phyloP scores from a whole-genome alignment of 2,329 filamentous ascomycete genomes.

The Colletotrichum horii region DNA sequence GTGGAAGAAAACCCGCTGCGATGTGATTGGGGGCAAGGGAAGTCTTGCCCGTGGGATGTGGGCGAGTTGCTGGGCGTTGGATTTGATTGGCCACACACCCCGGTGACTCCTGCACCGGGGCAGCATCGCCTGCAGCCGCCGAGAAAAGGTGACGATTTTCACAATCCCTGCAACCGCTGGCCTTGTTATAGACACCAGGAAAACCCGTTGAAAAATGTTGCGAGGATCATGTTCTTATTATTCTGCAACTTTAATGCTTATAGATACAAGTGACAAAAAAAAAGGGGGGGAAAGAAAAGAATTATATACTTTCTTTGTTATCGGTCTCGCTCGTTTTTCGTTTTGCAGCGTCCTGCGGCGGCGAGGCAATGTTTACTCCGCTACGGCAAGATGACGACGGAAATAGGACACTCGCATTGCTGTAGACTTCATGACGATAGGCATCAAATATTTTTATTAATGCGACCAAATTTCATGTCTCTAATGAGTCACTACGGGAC shows the following conservation, averaged over 20 bases:
- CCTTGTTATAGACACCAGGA: no score
- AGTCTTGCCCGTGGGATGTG: not conserved
- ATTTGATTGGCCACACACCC: not conserved
- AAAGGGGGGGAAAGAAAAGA: not conserved
- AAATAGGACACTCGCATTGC: not conserved
- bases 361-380: not conserved
- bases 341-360: not conserved
- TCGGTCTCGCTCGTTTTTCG: not conserved
- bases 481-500: not conserved
- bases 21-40: not conserved
- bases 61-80: not conserved
- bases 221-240: not conserved
- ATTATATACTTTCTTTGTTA: not conserved
- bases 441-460: no score
- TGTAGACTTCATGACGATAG: not conserved
- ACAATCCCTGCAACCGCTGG: no score
- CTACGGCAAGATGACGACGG: not conserved
- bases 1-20: not conserved
- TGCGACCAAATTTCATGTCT: not conserved
- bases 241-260: not conserved
- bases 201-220: not conserved
- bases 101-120: not conserved
- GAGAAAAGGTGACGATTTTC: no score
- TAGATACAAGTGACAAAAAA: not conserved
- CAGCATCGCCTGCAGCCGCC: not conserved